phyloP scores from a whole-genome alignment of 2,329 filamentous ascomycete species.

The Neofusicoccum laricinum region DNA sequence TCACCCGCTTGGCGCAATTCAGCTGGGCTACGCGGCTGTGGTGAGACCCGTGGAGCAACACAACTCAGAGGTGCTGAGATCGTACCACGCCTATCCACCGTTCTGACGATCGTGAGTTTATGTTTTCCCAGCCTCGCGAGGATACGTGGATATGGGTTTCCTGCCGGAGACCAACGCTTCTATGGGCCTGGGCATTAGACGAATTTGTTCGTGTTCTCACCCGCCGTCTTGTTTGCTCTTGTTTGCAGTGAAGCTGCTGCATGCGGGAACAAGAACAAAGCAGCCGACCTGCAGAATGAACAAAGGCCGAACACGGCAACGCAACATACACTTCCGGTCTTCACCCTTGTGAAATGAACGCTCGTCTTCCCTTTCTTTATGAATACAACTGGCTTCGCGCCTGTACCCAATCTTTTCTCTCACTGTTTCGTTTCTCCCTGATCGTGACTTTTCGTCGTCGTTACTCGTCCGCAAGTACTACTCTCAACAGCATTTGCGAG shows the following conservation, averaged over 20 bases:
- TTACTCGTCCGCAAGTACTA: too few relatives aligned
- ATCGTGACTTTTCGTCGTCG: too few relatives aligned
- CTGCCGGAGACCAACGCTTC: too few relatives aligned
- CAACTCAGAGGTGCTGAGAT: neutral
- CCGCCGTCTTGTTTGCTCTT: neutral
- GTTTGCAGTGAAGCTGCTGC: neutral
- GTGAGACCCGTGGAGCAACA: neutral
- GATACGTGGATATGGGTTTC: too few relatives aligned
- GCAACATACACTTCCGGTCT: neutral
- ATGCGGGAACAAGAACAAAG: conserved; percentile 1
- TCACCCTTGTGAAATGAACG: neutral
- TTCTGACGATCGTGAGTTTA: too few relatives aligned
- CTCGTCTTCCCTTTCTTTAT: neutral
- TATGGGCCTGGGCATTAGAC: too few relatives aligned
- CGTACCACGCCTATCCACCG: too few relatives aligned
- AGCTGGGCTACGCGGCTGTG: neutral
- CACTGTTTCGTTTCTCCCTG: neutral
- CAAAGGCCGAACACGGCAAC: neutral
- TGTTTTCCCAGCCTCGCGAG: too few relatives aligned
- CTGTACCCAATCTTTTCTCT: too few relatives aligned
- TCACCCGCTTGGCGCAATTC: neutral
- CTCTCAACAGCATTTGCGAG: too few relatives aligned
- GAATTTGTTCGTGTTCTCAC: neutral
- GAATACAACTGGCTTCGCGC: neutral
- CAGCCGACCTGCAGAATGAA: neutral